Evolutionary conservation across 1,284 basidiomycete species (phyloP).

Genomic region (Meripilus lineatus): DNA sequence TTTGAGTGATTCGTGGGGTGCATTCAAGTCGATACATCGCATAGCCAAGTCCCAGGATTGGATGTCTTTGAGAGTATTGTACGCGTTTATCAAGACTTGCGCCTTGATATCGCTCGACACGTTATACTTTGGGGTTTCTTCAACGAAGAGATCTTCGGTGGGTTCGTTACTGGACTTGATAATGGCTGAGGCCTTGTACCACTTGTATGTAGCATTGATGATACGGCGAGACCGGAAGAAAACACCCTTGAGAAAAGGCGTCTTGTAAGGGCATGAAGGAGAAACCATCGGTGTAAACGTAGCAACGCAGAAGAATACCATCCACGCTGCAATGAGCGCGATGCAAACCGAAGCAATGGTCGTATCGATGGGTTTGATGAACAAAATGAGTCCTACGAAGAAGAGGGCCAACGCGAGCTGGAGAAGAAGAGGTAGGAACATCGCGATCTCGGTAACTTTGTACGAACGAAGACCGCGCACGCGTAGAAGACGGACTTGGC

Average conservation of each 20-base stretch:
- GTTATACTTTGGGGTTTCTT: too few species aligned
- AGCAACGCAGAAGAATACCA: not conserved
- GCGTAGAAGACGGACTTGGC: constrained; percentile 17
- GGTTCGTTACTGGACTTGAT: too few species aligned
- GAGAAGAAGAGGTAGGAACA: constrained; percentile 19
- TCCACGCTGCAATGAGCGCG: not conserved
- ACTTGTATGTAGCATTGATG: too few species aligned
- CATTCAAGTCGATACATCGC: too few species aligned
- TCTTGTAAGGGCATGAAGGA: not conserved
- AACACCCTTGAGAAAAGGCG: not conserved
- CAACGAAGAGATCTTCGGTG: too few species aligned
- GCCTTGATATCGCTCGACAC: too few species aligned
- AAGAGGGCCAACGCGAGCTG: constrained; percentile 19
- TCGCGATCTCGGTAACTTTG: constrained; percentile 16
- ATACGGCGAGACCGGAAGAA: too few species aligned
- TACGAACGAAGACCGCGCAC: constrained; percentile 17
- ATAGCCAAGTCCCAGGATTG: too few species aligned
- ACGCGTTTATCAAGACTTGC: too few species aligned
- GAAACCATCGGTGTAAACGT: not conserved
- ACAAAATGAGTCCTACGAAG: constrained; percentile 13
- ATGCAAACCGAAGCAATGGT: not conserved
- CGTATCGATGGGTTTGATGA: constrained; percentile 11
- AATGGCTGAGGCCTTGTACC: too few species aligned
- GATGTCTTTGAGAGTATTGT: too few species aligned
- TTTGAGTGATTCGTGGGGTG: too few species aligned